Evolutionary conservation across 257 asterid species (phyloP), one percentile per base, ranked within the genome.

Genomic region (Echites panduratus): DNA sequence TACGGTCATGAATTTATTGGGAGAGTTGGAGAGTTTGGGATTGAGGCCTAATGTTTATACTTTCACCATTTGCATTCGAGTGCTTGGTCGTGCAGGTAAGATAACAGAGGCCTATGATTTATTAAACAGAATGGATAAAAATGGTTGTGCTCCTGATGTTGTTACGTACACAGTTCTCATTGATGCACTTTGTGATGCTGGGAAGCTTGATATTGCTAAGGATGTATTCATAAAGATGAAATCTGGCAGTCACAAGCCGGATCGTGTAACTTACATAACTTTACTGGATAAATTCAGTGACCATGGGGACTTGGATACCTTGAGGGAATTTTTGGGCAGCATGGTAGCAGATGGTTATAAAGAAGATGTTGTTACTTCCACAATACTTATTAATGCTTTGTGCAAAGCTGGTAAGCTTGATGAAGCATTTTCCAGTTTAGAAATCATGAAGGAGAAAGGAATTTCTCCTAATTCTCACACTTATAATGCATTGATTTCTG

Each of bases 121-220:
- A 67, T 79, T 94, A 48, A 88, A 86, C 74, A 90, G 96, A 79
- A 94, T 94, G 99, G 95, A 87, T 11, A 78, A 81, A 52, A 97
- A 87, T 47, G 98, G 96, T 70, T 94, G 99, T 84, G 83, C 90
- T 38, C 92, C 99, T 47, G 99, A 94, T 84, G 99, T 91, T 38
- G 87, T 91, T 61, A 94, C 99, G 29, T 91, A 88, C 74, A 94
- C 99, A 0, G 99, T 94, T 67, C 93, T 94, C 43, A 87, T 94
- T 73, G 99, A 91, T 81, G 96, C 99, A 45, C 95, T 94, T 67
- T 94, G 97, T 76, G 86, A 86, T 84, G 97, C 97, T 16, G 98
- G 97, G 24, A 88, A 89, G 76, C 82, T 89, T 74, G 92, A 79
- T 49, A 64, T 75, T 48, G 99, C 99, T 26, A 89, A 85, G 75